These are phyloP conservation scores for Boletus sp. DNA, from an alignment of 768 basidiomycete genomes.

Conservation along the genomic window DNA sequence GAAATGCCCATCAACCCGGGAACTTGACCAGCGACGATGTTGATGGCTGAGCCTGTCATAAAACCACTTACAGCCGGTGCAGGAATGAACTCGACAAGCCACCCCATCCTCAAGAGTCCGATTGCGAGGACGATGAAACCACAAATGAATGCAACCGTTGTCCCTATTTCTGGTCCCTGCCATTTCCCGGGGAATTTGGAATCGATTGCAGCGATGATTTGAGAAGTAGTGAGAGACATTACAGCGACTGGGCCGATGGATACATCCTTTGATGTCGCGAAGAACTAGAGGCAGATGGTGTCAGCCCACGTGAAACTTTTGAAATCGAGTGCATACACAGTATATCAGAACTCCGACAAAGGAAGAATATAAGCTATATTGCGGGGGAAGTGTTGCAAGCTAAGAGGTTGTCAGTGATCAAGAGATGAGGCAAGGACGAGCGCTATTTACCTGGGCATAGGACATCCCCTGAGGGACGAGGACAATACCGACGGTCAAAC, in stretches of 20 bases:
- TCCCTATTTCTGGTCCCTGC: constrained; percentile 74
- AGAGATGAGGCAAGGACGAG: background rate
- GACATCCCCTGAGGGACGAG: constrained; percentile 94
- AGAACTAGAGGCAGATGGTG: constrained; percentile 53
- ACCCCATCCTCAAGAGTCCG: constrained; percentile 86
- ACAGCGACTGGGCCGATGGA: constrained; percentile 99
- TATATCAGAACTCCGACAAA: constrained; percentile 87
- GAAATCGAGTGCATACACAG: constrained; percentile 52
- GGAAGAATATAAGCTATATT: constrained; percentile 94
- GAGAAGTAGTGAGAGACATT: constrained; percentile 87
- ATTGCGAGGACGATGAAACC: constrained; percentile 92
- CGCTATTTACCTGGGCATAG: constrained; percentile 61
- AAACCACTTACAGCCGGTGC: constrained; percentile 82
- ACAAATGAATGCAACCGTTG: constrained; percentile 77
- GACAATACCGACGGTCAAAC: constrained; percentile 92
- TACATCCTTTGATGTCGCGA: constrained; percentile 97
- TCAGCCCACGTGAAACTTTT: background rate
- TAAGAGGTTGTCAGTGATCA: constrained; percentile 25
- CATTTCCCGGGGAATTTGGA: constrained; percentile 54
- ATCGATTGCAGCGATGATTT: constrained; percentile 72
- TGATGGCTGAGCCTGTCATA: constrained; percentile 98
- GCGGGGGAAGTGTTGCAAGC: constrained; percentile 80
- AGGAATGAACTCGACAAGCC: constrained; percentile 94
- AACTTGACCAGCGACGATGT: constrained; percentile 83
- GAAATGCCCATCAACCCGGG: constrained; percentile 87